Evolutionary conservation across 2,329 filamentous ascomycete genomes (phyloP).

Genomic region (Neurospora crassa): DNA sequence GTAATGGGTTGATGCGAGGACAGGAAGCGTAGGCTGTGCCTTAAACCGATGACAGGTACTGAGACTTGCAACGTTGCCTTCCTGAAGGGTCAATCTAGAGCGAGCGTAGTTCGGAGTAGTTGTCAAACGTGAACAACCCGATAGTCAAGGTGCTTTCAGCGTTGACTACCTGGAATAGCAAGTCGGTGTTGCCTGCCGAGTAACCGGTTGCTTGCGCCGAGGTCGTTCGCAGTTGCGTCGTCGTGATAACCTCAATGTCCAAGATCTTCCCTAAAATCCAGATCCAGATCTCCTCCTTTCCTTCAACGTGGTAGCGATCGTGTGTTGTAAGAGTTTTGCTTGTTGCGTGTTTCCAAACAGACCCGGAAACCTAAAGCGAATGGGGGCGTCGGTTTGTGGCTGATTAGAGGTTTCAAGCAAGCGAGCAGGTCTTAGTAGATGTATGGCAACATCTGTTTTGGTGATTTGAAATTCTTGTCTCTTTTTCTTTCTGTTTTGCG

Average conservation of each 20-base stretch:
- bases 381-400: not conserved
- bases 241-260: not conserved
- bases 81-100: not conserved
- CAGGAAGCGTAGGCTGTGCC: slow-evolving; percentile 7
- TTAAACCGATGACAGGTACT: not conserved
- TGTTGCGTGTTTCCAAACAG: not conserved
- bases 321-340: not conserved
- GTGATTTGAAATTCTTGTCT: not conserved
- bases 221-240: not conserved
- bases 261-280: not conserved
- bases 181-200: not conserved
- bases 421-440: not conserved
- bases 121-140: not conserved
- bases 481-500: not conserved
- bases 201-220: not conserved
- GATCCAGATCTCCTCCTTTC: not conserved
- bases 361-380: not conserved
- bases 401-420: not conserved
- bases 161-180: not conserved
- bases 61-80: not conserved
- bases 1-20: slow-evolving; percentile 13
- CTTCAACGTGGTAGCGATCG: not conserved
- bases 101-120: not conserved
- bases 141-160: not conserved
- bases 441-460: not conserved